Conservation (phyloP, 2,329 filamentous ascomycete genomes). For the Xylaria arbuscula region DNA sequence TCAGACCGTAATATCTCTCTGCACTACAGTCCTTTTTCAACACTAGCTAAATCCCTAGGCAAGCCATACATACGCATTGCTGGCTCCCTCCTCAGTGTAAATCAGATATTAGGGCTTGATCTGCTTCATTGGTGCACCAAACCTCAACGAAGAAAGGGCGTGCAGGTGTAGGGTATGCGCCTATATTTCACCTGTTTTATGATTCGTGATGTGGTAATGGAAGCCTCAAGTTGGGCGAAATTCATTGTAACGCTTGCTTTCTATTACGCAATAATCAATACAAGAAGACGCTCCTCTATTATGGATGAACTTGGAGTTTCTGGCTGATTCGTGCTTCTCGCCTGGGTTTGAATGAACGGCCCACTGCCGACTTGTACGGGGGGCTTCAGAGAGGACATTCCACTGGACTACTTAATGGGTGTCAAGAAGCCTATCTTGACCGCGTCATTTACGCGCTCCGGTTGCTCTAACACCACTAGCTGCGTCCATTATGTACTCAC, state of each 20-base stretch:
- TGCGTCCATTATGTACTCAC: slow-evolving; percentile 37
- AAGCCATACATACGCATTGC: not conserved
- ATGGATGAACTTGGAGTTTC: not conserved
- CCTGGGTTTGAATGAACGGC: slow-evolving; percentile 13
- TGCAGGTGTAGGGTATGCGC: slow-evolving; percentile 4
- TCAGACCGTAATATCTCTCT: not conserved
- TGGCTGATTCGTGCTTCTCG: slow-evolving; percentile 9
- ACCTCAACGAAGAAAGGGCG: slow-evolving; percentile 11
- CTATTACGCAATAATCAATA: slow-evolving; percentile 13
- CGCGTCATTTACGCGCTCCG: slow-evolving; percentile 31
- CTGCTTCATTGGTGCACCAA: not conserved
- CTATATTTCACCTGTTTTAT: slow-evolving; percentile 9
- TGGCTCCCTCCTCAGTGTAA: not conserved
- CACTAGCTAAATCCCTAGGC: not conserved
- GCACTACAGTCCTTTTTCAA: not conserved
- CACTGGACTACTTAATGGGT: slow-evolving; percentile 15
- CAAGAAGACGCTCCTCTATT: slow-evolving; percentile 7
- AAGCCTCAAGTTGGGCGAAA: slow-evolving; percentile 22
- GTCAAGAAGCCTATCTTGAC: slow-evolving; percentile 32
- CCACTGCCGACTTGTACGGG: slow-evolving; percentile 6
- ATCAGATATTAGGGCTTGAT: not conserved
- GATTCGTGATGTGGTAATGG: slow-evolving; percentile 4
- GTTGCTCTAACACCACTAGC: slow-evolving; percentile 40
- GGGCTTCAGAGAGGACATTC: not conserved
- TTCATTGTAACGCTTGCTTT: slow-evolving; percentile 12